Evolutionary conservation across 2,329 filamentous ascomycete genomes (phyloP), one percentile per base, ranked within the genome.

Genomic region (Botrytis cinerea): DNA sequence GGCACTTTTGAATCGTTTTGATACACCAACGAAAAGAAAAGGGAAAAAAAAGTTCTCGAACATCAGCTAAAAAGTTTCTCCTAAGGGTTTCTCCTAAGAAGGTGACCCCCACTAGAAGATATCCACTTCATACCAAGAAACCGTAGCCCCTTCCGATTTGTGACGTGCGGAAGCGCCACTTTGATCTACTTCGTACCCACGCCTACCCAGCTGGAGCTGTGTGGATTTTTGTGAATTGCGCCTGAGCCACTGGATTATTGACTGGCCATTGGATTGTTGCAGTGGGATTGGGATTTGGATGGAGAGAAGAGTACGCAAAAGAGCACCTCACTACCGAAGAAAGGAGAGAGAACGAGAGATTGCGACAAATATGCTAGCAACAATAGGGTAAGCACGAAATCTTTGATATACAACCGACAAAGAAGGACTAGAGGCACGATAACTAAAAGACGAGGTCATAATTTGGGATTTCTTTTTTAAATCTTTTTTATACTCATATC

Each of bases 141-240:
- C 64, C 51, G 25, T 28, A 68, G 48, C 66, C 66, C 66, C 70
- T 54, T 64, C 60, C 60, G 60, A 71, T 66, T 71, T 66, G 70
- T 71, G 70, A 71, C 70, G 60, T 71, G 70, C 60, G 70, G 46
- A 72, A 67, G 62, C 70, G 70, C 70, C 70, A 72, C 61, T 72
- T 43, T 46, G 70, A 72, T 72, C 70, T 72, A 66, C 70, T 48
- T 54, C 48, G 48, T 54, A 54, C 48, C 48, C 48, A 54, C 48
- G 48, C 48, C 48, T 54, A 54, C 25, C 48, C 61, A 51, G 59
- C 48, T 54, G 45, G 45, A 71, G 8, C 43, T 66, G 60, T 66
- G 46, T 72, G 70, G 70, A 57, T 66, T 72, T 70, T 51, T 20
- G 32, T 54, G 45, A 66, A 51, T 57, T 38, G 60, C 60, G 46